Evolutionary conservation across 805 yeast genomes (phyloP).

Genomic region (Candida jianshihensis): DNA sequence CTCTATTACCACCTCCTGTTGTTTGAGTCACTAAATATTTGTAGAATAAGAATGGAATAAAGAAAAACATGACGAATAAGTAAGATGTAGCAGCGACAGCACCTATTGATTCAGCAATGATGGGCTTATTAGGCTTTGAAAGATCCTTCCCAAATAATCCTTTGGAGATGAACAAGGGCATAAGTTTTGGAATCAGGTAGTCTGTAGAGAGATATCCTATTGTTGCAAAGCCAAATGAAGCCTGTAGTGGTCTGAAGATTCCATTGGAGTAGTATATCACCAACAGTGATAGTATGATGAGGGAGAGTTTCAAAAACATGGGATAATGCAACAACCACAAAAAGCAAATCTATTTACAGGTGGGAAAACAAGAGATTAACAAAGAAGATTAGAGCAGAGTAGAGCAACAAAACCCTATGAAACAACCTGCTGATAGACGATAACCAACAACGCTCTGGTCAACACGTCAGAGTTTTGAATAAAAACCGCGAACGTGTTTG

Average conservation of each 20-base stretch:
- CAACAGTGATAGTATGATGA: slow-evolving; percentile 7
- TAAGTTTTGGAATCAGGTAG: slow-evolving; percentile 61
- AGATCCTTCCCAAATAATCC: slow-evolving; percentile 86
- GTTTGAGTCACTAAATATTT: slow-evolving; percentile 57
- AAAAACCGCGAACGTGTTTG: too few relatives aligned
- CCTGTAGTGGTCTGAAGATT: slow-evolving; percentile 17
- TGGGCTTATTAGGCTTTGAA: slow-evolving; percentile 66
- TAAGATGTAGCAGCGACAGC: slow-evolving; percentile 78
- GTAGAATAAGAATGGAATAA: slow-evolving; percentile 84
- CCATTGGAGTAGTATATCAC: slow-evolving; percentile 18
- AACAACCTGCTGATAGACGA: too few relatives aligned
- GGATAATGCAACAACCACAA: too few relatives aligned
- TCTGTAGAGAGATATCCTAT: slow-evolving; percentile 58
- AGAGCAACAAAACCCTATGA: too few relatives aligned
- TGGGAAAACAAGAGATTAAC: too few relatives aligned
- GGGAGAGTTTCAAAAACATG: slow-evolving; percentile 2
- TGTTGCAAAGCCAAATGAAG: slow-evolving; percentile 61
- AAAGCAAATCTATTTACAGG: too few relatives aligned
- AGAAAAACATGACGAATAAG: slow-evolving; percentile 70
- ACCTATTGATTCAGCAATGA: slow-evolving; percentile 90
- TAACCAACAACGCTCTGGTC: too few relatives aligned
- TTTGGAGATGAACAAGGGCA: slow-evolving; percentile 57
- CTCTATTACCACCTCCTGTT: slow-evolving; percentile 54
- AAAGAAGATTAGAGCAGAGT: too few relatives aligned
- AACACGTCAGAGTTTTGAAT: too few relatives aligned